These are phyloP conservation scores for Bipolaris gigantea DNA, from an alignment of 2,329 filamentous ascomycete species.

Conservation along the genomic window DNA sequence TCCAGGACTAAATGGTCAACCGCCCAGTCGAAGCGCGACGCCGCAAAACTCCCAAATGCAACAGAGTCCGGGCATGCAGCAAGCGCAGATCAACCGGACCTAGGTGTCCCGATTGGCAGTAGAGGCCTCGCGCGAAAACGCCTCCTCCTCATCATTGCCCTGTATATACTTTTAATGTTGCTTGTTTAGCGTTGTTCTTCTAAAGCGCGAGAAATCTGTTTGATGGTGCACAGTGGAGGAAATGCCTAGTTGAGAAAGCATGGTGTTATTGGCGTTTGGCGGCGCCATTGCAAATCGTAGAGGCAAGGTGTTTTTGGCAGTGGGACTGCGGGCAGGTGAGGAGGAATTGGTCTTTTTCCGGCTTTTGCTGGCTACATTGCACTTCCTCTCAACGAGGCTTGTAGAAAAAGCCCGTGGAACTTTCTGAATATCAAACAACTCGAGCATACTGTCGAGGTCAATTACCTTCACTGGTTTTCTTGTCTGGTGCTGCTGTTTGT, in stretches of 20 bases:
- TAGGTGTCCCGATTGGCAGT: conserved; percentile 9
- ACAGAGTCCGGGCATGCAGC: conserved; percentile 40
- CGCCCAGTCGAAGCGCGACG: conserved; percentile 44
- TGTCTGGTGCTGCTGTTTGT: not conserved
- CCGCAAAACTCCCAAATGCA: conserved; percentile 43
- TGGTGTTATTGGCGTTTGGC: conserved; percentile 15
- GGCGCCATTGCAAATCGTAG: conserved; percentile 4
- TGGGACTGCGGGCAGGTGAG: not conserved
- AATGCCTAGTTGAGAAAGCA: conserved; percentile 7
- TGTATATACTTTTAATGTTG: conserved; percentile 40
- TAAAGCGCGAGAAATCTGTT: conserved; percentile 9
- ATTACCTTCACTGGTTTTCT: not conserved
- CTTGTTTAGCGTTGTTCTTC: conserved; percentile 13
- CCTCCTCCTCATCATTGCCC: conserved; percentile 17
- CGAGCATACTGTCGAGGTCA: conserved; percentile 8
- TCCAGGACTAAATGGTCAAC: conserved; percentile 36
- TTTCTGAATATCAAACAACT: conserved; percentile 16
- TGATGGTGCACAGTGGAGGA: conserved; percentile 3
- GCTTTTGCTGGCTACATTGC: conserved; percentile 5
- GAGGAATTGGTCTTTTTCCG: not conserved
- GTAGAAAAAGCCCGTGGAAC: conserved; percentile 10
- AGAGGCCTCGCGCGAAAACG: conserved; percentile 21
- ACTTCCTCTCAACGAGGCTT: not conserved
- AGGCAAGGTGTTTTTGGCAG: not conserved
- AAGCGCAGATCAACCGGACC: conserved; percentile 34